Conservation (phyloP, 441 rosid species). For the Adansonia gregorii region DNA sequence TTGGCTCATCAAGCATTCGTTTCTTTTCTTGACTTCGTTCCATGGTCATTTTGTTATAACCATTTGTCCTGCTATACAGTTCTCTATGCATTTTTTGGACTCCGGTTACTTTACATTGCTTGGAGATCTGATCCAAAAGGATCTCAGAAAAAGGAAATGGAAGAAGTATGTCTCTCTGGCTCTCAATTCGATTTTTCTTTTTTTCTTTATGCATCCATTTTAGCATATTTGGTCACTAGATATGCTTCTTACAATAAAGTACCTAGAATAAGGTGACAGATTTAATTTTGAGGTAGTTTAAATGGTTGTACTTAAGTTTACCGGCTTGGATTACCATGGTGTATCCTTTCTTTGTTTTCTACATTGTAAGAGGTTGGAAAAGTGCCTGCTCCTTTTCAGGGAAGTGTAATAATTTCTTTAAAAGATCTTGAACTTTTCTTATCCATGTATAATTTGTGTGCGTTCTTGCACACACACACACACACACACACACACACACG, state of each 20-base stretch:
- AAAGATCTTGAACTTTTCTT: neutral
- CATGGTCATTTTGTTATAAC: neutral
- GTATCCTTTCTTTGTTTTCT: neutral
- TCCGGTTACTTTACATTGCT: slow-evolving; percentile 94
- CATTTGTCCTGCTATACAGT: slow-evolving; percentile 47
- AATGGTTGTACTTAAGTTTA: neutral
- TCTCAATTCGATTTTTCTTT: neutral
- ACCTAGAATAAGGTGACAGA: neutral
- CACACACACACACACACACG: too few relatives aligned
- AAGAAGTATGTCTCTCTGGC: slow-evolving; percentile 65
- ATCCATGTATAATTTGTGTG: neutral
- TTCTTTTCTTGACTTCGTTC: neutral
- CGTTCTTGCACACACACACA: neutral
- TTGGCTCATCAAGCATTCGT: neutral
- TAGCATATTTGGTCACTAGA: neutral
- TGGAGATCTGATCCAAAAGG: slow-evolving; percentile 96
- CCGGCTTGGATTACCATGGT: neutral
- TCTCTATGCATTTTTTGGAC: slow-evolving; percentile 87
- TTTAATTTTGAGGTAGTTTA: neutral
- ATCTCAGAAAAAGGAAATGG: slow-evolving; percentile 93
- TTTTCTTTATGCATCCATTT: neutral
- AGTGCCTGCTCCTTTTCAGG: neutral
- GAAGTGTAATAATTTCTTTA: neutral
- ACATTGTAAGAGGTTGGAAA: neutral
- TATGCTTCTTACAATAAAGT: neutral